Evolutionary conservation across 129 eudicot species (phyloP).

Genomic region (Smallanthus sonchifolius): DNA sequence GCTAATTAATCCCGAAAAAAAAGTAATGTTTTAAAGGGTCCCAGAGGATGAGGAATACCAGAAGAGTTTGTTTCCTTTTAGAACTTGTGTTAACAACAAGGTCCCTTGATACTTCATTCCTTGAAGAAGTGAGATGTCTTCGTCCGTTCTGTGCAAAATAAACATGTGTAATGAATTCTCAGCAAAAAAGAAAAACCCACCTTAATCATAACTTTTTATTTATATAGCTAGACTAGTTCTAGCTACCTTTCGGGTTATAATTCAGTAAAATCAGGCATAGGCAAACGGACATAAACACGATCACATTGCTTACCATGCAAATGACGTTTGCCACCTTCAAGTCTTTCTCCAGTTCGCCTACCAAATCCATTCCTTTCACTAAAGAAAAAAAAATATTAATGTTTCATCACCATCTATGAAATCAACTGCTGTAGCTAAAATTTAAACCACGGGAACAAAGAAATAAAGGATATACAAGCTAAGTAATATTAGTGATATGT

Average conservation of each 20-base stretch:
- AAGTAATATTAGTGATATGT: neutral
- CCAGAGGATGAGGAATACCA: constrained; percentile 42
- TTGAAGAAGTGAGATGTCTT: constrained; percentile 89
- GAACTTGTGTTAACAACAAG: constrained; percentile 78
- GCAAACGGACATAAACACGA: constrained; percentile 13
- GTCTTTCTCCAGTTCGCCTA: constrained; percentile 91
- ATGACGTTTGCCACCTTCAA: constrained; percentile 96
- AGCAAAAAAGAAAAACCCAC: neutral
- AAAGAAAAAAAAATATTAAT: constrained; percentile 19
- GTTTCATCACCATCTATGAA: constrained; percentile 10
- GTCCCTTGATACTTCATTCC: constrained; percentile 97
- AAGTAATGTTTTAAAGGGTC: constrained; percentile 12
- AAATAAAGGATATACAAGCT: constrained; percentile 10
- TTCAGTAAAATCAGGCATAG: constrained; percentile 1
- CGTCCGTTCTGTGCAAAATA: constrained; percentile 80
- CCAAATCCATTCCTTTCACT: constrained; percentile 98
- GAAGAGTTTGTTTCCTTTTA: constrained; percentile 78
- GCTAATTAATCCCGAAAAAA: neutral
- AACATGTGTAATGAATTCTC: constrained; percentile 22
- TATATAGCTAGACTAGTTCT: constrained; percentile 21
- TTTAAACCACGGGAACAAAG: neutral
- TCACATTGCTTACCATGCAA: constrained; percentile 86
- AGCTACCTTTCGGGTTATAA: constrained; percentile 16
- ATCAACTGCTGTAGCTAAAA: constrained; percentile 5
- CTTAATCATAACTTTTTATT: neutral